phyloP scores from a whole-genome alignment of 2,329 filamentous ascomycete genomes.

The Cercospora citrullina region DNA sequence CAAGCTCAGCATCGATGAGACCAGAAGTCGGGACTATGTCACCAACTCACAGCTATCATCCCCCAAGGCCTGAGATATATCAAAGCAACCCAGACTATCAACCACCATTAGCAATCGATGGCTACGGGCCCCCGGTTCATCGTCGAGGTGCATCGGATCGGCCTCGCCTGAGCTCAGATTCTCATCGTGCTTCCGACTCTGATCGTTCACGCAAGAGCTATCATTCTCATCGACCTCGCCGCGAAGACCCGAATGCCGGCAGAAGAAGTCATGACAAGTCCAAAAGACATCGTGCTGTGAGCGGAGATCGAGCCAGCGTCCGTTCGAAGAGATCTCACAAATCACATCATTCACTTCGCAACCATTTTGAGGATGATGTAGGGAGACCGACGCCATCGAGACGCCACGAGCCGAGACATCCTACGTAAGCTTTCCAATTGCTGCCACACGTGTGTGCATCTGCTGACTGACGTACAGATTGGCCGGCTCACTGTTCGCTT shows the following conservation, averaged over 20 bases:
- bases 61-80: slow-evolving; percentile 11
- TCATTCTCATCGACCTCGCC: not conserved
- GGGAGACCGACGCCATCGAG: slow-evolving; percentile 2
- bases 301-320: slow-evolving; percentile 4
- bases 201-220: slow-evolving; percentile 7
- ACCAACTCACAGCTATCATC: slow-evolving; percentile 4
- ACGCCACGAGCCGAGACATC: not conserved
- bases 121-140: not conserved
- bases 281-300: not conserved
- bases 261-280: slow-evolving; percentile 1
- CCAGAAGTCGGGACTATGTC: slow-evolving; percentile 6
- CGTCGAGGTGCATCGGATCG: not conserved
- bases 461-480: slow-evolving; percentile 16
- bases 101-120: slow-evolving; percentile 14
- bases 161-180: slow-evolving; percentile 16
- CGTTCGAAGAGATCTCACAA: slow-evolving; percentile 1
- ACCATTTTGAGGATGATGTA: slow-evolving; percentile 13
- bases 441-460: no score
- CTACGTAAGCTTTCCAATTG: slow-evolving; percentile 3
- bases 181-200: slow-evolving; percentile 6
- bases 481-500: slow-evolving; percentile 22
- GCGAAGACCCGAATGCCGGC: not conserved
- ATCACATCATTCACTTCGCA: slow-evolving; percentile 5
- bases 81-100: slow-evolving; percentile 9
- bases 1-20: not conserved